A percentile compares a stretch with the other conserved stretches of the same genome.
phyloP scores from a whole-genome alignment of 192 early-diverging fungal genomes.

The Dimargaris verticillata region DNA sequence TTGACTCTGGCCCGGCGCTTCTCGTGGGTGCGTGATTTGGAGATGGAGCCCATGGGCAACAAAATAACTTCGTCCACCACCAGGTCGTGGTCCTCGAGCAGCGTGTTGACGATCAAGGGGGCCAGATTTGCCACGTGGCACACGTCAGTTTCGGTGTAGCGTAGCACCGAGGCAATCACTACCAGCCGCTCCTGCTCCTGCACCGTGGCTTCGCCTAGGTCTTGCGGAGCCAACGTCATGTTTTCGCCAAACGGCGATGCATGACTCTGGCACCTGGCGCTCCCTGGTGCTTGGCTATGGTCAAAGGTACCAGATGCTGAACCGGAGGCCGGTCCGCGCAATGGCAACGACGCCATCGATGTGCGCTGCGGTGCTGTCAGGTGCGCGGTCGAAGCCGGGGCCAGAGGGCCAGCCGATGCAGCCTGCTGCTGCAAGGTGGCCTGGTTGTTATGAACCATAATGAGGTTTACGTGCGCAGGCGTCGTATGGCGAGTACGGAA shows the following conservation, averaged over 20 bases:
- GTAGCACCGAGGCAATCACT: constrained; percentile 20
- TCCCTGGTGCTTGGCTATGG: neutral
- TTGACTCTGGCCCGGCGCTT: constrained; percentile 21
- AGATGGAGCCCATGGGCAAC: constrained; percentile 33
- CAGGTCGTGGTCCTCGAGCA: constrained; percentile 54
- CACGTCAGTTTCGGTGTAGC: constrained; percentile 14
- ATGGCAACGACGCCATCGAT: neutral
- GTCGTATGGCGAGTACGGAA: constrained; percentile 18
- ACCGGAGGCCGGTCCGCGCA: neutral
- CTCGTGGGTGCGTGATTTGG: constrained; percentile 46
- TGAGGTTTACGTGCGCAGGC: constrained; percentile 8
- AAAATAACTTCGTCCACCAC: constrained; percentile 54
- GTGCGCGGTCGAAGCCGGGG: neutral
- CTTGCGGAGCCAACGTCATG: constrained; percentile 2
- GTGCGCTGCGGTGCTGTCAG: neutral
- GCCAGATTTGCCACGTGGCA: constrained; percentile 33
- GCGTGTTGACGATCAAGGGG: constrained; percentile 39
- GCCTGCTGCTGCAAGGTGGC: neutral
- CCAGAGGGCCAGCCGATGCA: neutral
- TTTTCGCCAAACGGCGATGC: neutral
- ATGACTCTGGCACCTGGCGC: neutral
- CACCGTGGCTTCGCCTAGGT: neutral
- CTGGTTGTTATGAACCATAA: neutral
- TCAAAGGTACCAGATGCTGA: neutral
- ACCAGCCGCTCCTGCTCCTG: constrained; percentile 16